These are phyloP conservation scores for Ascochyta viciae-villosae DNA, from an alignment of 2,329 filamentous ascomycete species.

Conservation along the genomic window DNA sequence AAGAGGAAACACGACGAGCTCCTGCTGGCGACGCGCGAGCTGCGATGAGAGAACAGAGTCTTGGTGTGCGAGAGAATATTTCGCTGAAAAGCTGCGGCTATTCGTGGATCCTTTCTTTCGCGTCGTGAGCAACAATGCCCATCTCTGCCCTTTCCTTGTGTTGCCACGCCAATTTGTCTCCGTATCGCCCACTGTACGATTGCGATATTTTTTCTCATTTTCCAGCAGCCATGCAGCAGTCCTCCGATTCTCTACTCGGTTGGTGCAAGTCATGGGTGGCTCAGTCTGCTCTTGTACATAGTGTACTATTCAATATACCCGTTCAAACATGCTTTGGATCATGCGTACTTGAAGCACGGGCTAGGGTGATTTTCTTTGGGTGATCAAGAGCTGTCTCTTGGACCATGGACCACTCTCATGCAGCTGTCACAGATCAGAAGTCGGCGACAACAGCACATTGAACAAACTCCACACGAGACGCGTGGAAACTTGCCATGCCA, in stretches of 20 bases:
- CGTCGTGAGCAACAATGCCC: not conserved
- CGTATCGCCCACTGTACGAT: not conserved
- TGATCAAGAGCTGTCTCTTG: not conserved
- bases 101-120: not conserved
- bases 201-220: constrained; percentile 6
- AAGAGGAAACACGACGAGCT: not conserved
- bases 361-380: too few species aligned
- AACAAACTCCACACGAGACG: too few species aligned
- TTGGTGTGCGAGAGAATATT: not conserved
- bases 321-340: not conserved
- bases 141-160: not conserved
- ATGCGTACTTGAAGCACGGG: not conserved
- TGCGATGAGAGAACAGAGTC: not conserved
- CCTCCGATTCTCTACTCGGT: constrained; percentile 22
- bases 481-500: not conserved
- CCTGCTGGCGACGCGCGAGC: not conserved
- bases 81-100: not conserved
- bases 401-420: not conserved
- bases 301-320: constrained; percentile 17
- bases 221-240: constrained; percentile 19
- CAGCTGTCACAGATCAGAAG: not conserved
- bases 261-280: constrained; percentile 2
- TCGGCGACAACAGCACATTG: too few species aligned
- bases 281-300: constrained; percentile 15
- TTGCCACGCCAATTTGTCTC: not conserved